Evolutionary conservation across 768 basidiomycete species (phyloP), one percentile per base, ranked within the genome.

Genomic region (Hortiboletus campestris): DNA sequence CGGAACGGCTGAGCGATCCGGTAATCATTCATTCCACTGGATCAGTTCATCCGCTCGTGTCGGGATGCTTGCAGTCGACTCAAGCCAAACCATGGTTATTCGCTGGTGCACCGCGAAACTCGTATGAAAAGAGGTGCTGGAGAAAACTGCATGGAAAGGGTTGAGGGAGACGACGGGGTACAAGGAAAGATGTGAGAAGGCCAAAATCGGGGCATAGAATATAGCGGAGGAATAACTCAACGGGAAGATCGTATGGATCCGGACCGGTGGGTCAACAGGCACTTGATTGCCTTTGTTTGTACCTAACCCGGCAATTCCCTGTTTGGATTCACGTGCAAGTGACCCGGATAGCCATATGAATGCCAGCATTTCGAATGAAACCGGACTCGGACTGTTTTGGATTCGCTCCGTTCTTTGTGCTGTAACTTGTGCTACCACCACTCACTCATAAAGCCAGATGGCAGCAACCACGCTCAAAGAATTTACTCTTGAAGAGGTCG

Each of bases 401-500:
- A 17, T 28, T 40, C 39, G 47, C 16, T 29, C 40, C 4, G 36
- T 20, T 19, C 39, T 17, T 32, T 59, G 34, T 22, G 4, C 49
- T 54, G 41, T 29, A 9, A 44, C 42, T 32, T 19, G 8, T 6
- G 34, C 40, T 38, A 31, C 41, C 39, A 41, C 47, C 32, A 25
- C 25, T 25, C 49, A 51, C 20, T 14, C 20, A 20, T 17, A 38
- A 38, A 16, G 16, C 22, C 29, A 41, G 43, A 72, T 75, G 74
- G 54, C 67, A 34, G 44, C 64, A 41, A 71, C 66, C 29, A 55
- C 76, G 40, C 62, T 77, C 44, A 80, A 79, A 63, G 69, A 77
- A 42, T 76, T 80, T 65, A 78, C 81, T 7, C 69, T 77, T n/a
- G 83, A 85, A 56, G 84, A 86, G 60, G 83, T 86, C 38, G 76